phyloP scores from a whole-genome alignment of 768 basidiomycete species.

The Zangia roseola region DNA sequence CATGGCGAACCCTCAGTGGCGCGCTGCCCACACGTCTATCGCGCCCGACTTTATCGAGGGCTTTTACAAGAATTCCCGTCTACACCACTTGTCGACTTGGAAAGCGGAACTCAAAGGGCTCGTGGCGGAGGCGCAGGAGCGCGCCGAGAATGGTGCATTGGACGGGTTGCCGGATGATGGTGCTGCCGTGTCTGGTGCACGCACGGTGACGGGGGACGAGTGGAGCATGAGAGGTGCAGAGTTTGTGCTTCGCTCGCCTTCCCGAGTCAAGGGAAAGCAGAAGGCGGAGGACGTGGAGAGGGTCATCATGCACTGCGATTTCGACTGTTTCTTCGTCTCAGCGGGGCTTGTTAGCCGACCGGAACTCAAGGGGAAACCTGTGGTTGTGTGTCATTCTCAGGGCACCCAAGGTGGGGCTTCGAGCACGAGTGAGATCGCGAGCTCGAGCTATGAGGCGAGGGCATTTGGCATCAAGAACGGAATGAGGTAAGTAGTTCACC shows the following conservation, averaged over 20 bases:
- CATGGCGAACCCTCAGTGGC: slow-evolving; percentile 85
- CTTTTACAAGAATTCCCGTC: slow-evolving; percentile 80
- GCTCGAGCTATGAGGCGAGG: slow-evolving; percentile 91
- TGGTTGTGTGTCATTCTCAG: slow-evolving; percentile 95
- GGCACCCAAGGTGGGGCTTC: slow-evolving; percentile 65
- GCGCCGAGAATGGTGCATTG: slow-evolving; percentile 45
- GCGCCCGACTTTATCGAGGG: slow-evolving; percentile 85
- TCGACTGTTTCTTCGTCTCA: slow-evolving; percentile 96
- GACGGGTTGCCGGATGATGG: slow-evolving; percentile 5
- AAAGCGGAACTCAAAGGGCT: slow-evolving; percentile 85
- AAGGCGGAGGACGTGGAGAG: slow-evolving; percentile 48
- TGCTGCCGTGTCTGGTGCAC: not conserved
- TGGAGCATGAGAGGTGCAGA: slow-evolving; percentile 56
- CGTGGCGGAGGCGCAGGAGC: slow-evolving; percentile 76
- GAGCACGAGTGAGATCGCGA: slow-evolving; percentile 94
- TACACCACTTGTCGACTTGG: slow-evolving; percentile 93
- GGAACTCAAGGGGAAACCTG: slow-evolving; percentile 81
- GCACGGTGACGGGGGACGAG: slow-evolving; percentile 12
- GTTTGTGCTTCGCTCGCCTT: slow-evolving; percentile 48
- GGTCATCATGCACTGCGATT: slow-evolving; percentile 91
- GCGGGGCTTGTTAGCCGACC: slow-evolving; percentile 82
- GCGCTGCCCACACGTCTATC: slow-evolving; percentile 81
- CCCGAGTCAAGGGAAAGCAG: slow-evolving; percentile 51
- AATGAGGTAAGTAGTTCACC: slow-evolving; percentile 67
- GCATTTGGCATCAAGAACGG: slow-evolving; percentile 87